Evolutionary conservation across 441 rosid genomes (phyloP), one percentile per base, ranked within the genome.

Genomic region (Arabidopsis hybrid): DNA sequence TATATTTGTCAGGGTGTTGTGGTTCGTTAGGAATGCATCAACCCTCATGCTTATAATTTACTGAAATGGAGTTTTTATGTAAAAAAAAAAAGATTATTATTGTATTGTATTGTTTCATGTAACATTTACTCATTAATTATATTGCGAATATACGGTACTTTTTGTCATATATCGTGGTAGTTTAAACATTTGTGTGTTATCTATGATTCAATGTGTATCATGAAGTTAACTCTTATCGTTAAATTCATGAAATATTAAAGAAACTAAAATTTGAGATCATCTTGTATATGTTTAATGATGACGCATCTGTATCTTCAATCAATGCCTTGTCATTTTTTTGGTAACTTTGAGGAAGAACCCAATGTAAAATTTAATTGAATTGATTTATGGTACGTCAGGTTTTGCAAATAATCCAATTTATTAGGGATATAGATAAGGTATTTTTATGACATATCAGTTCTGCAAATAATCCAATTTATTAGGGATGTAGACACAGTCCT

Each of bases 201-300:
- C 40, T 10, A 10, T 26, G 26, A 26, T 26, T 26, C 29, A 26
- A 26, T 26, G 29, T 26, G 53, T 21, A 26, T 51, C 21, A 51
- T 52, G 50, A 52, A 52, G 39, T 67, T 50, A 67, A n/a, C n/a
- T 16, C 7, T 17, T 35, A 43, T 65, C 36, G 36, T 65, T 7
- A 18, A 26, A 43, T 53, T 53, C 29, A 32, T 14, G 1, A 17
- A 52, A 29, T 42, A 16, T 26, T 53, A 1, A 40, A 38, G 12
- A 11, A 40, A 7, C 18, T 7, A 34, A n/a, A 7, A 4, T 14
- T 5, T 4, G 14, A 10, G 13, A 43, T 42, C n/a, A 1, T 7
- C 29, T 26, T 26, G 29, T 39, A 10, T 39, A 39, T 5, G 38
- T 35, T 5, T 39, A 42, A 47, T 3, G 52, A 16, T 47, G 52